A percentile compares a stretch with the other conserved stretches of the same genome.
These are phyloP conservation scores for Oryza officinalis DNA, from an alignment of 176 grass and related monocot genomes.

Conservation along the genomic window DNA sequence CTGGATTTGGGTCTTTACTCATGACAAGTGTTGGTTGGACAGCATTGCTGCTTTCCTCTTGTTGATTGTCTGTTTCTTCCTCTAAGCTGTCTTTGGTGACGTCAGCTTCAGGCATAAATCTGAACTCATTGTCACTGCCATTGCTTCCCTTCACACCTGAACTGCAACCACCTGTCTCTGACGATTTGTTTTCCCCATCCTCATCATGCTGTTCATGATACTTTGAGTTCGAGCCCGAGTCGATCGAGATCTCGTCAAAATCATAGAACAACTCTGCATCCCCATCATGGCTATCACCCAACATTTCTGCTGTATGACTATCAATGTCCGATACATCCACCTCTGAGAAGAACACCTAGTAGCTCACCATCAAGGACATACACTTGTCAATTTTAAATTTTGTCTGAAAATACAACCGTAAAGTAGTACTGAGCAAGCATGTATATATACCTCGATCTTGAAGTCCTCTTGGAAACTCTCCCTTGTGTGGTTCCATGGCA, in stretches of 20 bases:
- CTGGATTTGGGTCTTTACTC: not conserved
- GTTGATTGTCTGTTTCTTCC: not conserved
- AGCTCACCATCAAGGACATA: not conserved
- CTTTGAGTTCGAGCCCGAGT: not conserved
- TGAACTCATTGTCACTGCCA: not conserved
- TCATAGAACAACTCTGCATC: conserved; percentile 50
- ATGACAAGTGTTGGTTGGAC: not conserved
- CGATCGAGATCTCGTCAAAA: conserved; percentile 36
- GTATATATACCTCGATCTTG: conserved; percentile 53
- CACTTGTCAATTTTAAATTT: not conserved
- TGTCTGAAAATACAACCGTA: not conserved
- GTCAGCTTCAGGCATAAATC: not conserved
- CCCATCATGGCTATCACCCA: conserved; percentile 21
- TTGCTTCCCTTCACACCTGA: not conserved
- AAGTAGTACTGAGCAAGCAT: not conserved
- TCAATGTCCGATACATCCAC: conserved; percentile 33
- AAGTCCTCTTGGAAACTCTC: conserved; percentile 49
- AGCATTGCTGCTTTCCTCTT: not conserved
- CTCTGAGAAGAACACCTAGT: conserved; percentile 61
- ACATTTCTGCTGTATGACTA: conserved; percentile 28
- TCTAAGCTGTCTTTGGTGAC: conserved; percentile 1
- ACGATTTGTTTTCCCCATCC: not conserved
- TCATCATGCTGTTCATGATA: not conserved
- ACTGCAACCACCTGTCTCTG: not conserved
- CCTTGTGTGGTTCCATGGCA: conserved; percentile 42